These are phyloP conservation scores for Plectosphaerella cucumerina DNA, from an alignment of 2,329 filamentous ascomycete species.

Conservation along the genomic window DNA sequence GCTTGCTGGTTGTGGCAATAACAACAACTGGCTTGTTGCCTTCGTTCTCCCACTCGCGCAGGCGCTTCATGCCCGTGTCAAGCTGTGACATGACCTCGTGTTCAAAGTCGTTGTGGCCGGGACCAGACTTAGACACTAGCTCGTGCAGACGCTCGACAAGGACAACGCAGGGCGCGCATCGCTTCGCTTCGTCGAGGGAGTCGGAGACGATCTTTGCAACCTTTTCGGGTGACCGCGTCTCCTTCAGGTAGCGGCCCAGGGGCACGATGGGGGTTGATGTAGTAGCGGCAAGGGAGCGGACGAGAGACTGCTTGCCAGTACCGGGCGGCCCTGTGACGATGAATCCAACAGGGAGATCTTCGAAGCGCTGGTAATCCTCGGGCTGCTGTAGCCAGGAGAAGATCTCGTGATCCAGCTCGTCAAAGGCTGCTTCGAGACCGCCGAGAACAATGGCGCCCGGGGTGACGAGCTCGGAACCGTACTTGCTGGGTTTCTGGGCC, in stretches of 20 bases:
- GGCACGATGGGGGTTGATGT: slow-evolving; percentile 71
- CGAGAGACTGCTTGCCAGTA: slow-evolving; percentile 76
- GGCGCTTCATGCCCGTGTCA: slow-evolving; percentile 78
- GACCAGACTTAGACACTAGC: slow-evolving; percentile 81
- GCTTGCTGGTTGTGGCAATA: slow-evolving; percentile 84
- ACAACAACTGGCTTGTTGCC: slow-evolving; percentile 74
- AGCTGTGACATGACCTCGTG: slow-evolving; percentile 82
- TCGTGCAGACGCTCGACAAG: slow-evolving; percentile 88
- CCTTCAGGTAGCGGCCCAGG: slow-evolving; percentile 27
- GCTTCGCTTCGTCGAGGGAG: slow-evolving; percentile 70
- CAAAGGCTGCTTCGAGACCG: slow-evolving; percentile 2
- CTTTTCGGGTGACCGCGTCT: slow-evolving; percentile 25
- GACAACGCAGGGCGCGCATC: slow-evolving; percentile 80
- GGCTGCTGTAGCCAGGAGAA: slow-evolving; percentile 6
- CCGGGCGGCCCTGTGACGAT: slow-evolving; percentile 75
- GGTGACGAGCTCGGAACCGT: slow-evolving; percentile 10
- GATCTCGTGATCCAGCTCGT: slow-evolving; percentile 5
- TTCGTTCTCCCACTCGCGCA: slow-evolving; percentile 64
- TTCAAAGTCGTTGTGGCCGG: slow-evolving; percentile 82
- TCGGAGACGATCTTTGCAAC: slow-evolving; percentile 33
- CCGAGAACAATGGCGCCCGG: slow-evolving; percentile 9
- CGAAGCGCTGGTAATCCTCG: slow-evolving; percentile 5
- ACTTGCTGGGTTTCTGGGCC: slow-evolving; percentile 9
- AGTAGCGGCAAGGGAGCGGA: slow-evolving; percentile 68
- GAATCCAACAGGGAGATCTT: slow-evolving; percentile 55